Evolutionary conservation across 805 yeast species (phyloP).

Genomic region (Lipomyces mesembrius): DNA sequence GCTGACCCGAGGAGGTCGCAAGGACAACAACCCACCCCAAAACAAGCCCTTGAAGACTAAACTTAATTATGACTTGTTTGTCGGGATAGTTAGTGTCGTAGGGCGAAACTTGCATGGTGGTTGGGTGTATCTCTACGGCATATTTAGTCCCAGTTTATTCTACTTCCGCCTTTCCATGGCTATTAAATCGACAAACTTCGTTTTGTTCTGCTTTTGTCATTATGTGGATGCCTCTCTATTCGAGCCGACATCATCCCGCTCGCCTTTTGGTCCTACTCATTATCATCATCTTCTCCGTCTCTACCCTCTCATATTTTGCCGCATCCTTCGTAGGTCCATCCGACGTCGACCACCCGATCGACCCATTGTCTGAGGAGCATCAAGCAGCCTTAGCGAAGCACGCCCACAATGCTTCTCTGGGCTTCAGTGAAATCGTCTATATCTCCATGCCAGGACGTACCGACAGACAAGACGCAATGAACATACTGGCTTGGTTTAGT

Average conservation of each 20-base stretch:
- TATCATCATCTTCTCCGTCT: background rate
- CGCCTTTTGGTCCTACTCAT: background rate
- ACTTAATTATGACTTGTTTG: background rate
- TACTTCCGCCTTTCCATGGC: background rate
- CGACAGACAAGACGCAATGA: conserved; percentile 16
- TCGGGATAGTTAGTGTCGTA: no score
- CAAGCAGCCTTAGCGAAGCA: conserved; percentile 6
- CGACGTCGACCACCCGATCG: background rate
- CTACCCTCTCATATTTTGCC: background rate
- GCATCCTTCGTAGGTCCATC: background rate
- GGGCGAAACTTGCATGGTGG: background rate
- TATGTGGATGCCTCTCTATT: background rate
- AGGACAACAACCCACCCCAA: no score
- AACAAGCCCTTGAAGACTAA: no score
- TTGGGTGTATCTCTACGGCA: no score
- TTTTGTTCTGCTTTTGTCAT: background rate
- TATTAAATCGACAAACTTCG: background rate
- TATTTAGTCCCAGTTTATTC: background rate
- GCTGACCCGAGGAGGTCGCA: no score
- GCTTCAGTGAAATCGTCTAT: conserved; percentile 24
- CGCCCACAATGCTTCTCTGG: conserved; percentile 23
- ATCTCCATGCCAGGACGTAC: conserved; percentile 20
- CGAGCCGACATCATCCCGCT: background rate
- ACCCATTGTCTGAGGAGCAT: background rate
- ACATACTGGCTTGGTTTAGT: conserved; percentile 21